A percentile compares a stretch with the other conserved stretches of the same genome.
These are phyloP conservation scores for Boletus sp. DNA, from an alignment of 768 basidiomycete species.

Conservation along the genomic window DNA sequence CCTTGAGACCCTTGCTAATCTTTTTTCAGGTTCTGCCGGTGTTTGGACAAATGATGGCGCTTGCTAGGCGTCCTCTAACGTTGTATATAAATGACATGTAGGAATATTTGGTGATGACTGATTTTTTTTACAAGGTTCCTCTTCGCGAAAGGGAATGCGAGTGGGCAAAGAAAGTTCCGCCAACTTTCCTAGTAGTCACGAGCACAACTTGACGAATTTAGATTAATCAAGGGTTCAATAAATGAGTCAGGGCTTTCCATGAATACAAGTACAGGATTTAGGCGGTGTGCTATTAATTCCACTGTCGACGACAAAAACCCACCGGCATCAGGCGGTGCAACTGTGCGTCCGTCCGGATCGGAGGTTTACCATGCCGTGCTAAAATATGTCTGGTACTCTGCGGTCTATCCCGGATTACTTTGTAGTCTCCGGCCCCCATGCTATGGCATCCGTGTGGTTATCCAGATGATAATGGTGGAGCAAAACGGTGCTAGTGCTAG, in stretches of 20 bases:
- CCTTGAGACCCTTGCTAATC: neutral
- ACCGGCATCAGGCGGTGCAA: neutral
- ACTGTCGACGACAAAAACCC: neutral
- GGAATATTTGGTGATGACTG: neutral
- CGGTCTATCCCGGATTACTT: neutral
- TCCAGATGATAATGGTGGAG: neutral
- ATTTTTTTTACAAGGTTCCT: neutral
- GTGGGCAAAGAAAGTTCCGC: neutral
- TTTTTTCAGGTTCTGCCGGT: constrained; percentile 41
- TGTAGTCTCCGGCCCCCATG: neutral
- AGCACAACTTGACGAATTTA: neutral
- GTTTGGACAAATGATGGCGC: constrained; percentile 58
- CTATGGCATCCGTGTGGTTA: neutral
- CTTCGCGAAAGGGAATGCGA: neutral
- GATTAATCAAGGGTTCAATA: neutral
- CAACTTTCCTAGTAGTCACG: neutral
- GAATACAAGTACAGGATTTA: neutral
- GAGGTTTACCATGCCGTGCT: neutral
- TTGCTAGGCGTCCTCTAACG: constrained; percentile 32
- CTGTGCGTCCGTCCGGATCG: neutral
- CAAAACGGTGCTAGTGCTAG: neutral
- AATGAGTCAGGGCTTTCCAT: neutral
- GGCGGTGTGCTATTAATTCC: neutral
- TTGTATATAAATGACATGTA: neutral
- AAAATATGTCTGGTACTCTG: neutral